Evolutionary conservation across 2,329 filamentous ascomycete species (phyloP).

Genomic region (Arthroderma uncinatum): DNA sequence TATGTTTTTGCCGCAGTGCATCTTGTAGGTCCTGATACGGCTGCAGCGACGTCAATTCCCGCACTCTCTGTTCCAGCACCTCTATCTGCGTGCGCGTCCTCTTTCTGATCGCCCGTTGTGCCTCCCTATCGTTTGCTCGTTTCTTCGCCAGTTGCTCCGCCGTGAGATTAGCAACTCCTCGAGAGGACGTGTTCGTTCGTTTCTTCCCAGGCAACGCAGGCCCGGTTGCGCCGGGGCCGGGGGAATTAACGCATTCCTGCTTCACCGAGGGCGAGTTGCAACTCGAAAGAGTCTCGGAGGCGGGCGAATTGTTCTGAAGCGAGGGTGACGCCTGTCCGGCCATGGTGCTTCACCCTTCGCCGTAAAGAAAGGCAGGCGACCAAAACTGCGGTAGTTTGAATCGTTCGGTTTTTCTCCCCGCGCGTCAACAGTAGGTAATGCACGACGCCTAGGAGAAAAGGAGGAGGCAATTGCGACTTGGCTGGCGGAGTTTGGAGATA

Average conservation of each 20-base stretch:
- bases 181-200: conserved; percentile 33
- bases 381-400: neutral
- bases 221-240: neutral
- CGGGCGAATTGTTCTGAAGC: neutral
- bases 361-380: neutral
- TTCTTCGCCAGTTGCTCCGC: conserved; percentile 83
- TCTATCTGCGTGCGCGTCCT: conserved; percentile 73
- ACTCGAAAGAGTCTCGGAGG: neutral
- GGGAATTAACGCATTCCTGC: neutral
- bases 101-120: conserved; percentile 73
- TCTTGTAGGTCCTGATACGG: conserved; percentile 75
- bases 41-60: conserved; percentile 65
- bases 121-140: conserved; percentile 80
- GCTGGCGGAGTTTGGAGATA: too few relatives aligned
- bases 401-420: neutral
- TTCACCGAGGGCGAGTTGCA: conserved; percentile 1
- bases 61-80: conserved; percentile 57
- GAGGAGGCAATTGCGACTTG: too few relatives aligned
- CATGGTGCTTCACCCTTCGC: neutral
- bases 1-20: conserved; percentile 63
- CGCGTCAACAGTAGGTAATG: neutral
- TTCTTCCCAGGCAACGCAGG: conserved; percentile 11
- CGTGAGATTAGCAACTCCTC: conserved; percentile 77
- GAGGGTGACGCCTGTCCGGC: neutral
- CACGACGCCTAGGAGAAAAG: neutral